Evolutionary conservation across 192 early-diverging fungal species (phyloP), one percentile per base, ranked within the genome.

Genomic region (Linnemannia exigua): DNA sequence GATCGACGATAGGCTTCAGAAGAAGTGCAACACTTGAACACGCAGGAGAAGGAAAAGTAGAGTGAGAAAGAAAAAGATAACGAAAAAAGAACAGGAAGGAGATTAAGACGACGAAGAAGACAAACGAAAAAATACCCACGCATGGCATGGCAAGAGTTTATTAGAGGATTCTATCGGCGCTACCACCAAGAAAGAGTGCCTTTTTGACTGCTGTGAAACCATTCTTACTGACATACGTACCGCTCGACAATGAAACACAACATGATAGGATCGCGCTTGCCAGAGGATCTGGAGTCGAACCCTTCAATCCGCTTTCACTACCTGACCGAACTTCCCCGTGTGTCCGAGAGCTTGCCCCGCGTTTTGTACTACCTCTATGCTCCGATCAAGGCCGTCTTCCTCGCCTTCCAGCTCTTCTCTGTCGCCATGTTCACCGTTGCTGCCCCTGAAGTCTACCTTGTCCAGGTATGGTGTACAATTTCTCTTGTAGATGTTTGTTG

Each of bases 361-460:
- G 35, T 92, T 20, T 51, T 91, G 20, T 98, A 96, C 77, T 80
- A 95, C 31, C 46, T 93, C 17, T 91, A 89, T 51, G 97, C 94
- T 3, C 92, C 95, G 0, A 80, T 94, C 28, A 94, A 97, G 76
- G 91, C 93, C 1, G 33, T 93, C 6, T 80, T 87, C 36, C 94
- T 96, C 81, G 52, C 95, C 14, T 25, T 90, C 22, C 80, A 90
- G 70, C 79, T 98, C 61, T 86, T 96, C 58, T 91, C 90, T 87
- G 48, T 93, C 44, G 87, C 96, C 78, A 79, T 93, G 48, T 88
- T 91, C 67, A 66, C 74, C 1, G 90, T 96, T 38, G 85, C 90
- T 63, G 81, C 80, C 22, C 93, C 95, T 16, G 91, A 94, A 67
- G 91, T 89, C 74, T 90, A 98, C 44, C 75, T 98, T 69, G 89